Percentiles rank a stretch among this genome's conserved stretches.
Conservation (phyloP, 371 early-diverging fungal species). For the Mucor mucedo region DNA sequence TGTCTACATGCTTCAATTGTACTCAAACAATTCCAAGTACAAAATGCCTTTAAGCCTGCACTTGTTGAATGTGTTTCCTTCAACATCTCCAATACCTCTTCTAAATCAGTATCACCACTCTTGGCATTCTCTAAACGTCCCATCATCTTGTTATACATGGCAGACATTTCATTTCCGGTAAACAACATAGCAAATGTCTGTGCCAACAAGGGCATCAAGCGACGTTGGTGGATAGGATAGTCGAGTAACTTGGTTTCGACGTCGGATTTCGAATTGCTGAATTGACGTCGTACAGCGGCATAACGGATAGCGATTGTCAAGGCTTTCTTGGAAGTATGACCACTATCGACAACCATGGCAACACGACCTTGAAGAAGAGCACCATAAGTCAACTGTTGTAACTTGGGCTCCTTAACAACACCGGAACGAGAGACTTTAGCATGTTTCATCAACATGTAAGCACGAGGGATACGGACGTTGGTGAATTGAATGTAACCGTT, state of each 20-base stretch:
- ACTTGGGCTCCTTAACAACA: constrained; percentile 70
- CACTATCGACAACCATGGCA: constrained; percentile 89
- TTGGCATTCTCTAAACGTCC: constrained; percentile 67
- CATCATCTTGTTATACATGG: constrained; percentile 82
- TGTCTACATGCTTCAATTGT: constrained; percentile 92
- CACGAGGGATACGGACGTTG: constrained; percentile 79
- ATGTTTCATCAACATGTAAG: constrained; percentile 91
- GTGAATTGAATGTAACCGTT: constrained; percentile 90
- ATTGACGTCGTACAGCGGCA: constrained; percentile 91
- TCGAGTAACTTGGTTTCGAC: constrained; percentile 89
- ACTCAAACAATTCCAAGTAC: constrained; percentile 89
- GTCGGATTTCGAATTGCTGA: constrained; percentile 48
- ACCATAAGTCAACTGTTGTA: constrained; percentile 78
- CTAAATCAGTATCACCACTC: constrained; percentile 69
- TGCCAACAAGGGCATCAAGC: constrained; percentile 89
- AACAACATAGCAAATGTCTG: constrained; percentile 92
- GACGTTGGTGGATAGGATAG: constrained; percentile 91
- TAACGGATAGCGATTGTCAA: constrained; percentile 91
- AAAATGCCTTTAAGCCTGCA: constrained; percentile 93
- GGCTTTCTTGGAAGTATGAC: constrained; percentile 88
- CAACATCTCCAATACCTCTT: constrained; percentile 72
- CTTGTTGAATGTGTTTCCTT: constrained; percentile 93
- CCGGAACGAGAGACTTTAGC: constrained; percentile 88
- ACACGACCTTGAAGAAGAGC: constrained; percentile 89
- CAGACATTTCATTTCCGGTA: constrained; percentile 81